phyloP scores from a whole-genome alignment of 805 yeast species.

The Saturnispora hagleri region DNA sequence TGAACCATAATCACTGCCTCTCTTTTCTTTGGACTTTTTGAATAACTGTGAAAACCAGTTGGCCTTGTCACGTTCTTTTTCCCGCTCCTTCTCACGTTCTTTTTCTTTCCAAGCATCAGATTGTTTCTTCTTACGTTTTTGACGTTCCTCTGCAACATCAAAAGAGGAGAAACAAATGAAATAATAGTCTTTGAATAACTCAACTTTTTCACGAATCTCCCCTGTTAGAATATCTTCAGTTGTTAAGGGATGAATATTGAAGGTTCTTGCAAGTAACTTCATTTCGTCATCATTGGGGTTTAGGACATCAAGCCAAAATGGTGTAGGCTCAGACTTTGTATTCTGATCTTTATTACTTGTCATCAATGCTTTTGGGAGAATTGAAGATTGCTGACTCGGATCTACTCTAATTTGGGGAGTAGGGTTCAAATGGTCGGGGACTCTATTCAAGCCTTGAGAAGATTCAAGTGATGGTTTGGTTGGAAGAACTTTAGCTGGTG shows the following conservation, averaged over 20 bases:
- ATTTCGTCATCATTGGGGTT: conserved; percentile 96
- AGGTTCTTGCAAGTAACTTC: conserved; percentile 82
- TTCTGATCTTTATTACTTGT: background rate
- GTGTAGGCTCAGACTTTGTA: conserved; percentile 21
- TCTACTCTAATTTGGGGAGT: background rate
- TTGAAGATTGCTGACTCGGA: background rate
- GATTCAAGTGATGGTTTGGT: background rate
- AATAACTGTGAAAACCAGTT: conserved; percentile 9
- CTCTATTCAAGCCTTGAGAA: background rate
- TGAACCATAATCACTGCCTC: background rate
- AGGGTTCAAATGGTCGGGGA: background rate
- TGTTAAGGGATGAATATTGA: conserved; percentile 92
- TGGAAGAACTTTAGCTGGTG: background rate
- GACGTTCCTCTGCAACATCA: conserved; percentile 69
- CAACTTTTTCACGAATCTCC: conserved; percentile 93
- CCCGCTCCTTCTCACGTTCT: conserved; percentile 15
- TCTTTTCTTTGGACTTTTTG: background rate
- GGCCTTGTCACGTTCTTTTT: conserved; percentile 11
- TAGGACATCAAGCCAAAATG: conserved; percentile 90
- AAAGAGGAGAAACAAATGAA: conserved; percentile 83
- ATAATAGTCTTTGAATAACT: conserved; percentile 81
- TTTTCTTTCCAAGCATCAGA: conserved; percentile 17
- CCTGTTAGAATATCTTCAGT: conserved; percentile 92
- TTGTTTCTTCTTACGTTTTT: conserved; percentile 27
- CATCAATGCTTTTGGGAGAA: background rate